Conservation (phyloP, 768 basidiomycete genomes). For the Tulasnella sp. region DNA sequence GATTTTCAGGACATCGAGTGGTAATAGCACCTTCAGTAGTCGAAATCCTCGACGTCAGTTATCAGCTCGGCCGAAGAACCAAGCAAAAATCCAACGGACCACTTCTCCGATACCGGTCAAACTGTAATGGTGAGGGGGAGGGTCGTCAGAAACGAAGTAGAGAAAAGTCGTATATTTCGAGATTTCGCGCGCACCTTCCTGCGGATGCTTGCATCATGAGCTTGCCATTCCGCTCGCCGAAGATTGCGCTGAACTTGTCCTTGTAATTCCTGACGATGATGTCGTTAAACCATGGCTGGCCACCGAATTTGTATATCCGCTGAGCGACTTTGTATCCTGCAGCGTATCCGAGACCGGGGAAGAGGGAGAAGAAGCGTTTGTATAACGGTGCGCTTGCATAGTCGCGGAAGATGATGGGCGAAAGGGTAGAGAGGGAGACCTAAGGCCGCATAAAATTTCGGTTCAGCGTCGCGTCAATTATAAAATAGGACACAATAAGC, state of each 20-base stretch:
- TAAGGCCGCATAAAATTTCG: constrained; percentile 27
- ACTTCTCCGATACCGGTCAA: constrained; percentile 89
- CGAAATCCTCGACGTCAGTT: background rate
- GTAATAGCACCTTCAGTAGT: constrained; percentile 65
- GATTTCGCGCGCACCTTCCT: constrained; percentile 60
- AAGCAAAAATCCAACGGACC: constrained; percentile 35
- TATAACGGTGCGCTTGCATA: constrained; percentile 59
- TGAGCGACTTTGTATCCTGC: constrained; percentile 96
- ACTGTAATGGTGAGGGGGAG: constrained; percentile 30
- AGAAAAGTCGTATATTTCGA: background rate
- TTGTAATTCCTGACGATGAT: constrained; percentile 76
- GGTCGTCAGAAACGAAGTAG: background rate
- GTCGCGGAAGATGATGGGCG: constrained; percentile 81
- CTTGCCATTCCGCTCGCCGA: constrained; percentile 93
- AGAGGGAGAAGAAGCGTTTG: constrained; percentile 78
- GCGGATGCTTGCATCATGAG: constrained; percentile 93
- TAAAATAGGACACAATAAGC: background rate
- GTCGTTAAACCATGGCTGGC: constrained; percentile 97
- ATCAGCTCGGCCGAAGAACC: background rate
- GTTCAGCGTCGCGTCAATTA: background rate
- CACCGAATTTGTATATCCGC: constrained; percentile 95
- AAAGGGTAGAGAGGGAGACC: constrained; percentile 58
- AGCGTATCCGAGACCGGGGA: constrained; percentile 96
- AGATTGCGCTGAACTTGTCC: constrained; percentile 66
- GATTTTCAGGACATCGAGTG: constrained; percentile 94